Percentiles rank a stretch among this genome's conserved stretches.
phyloP scores from a whole-genome alignment of 176 grass and related monocot genomes.

The Neostapfia colusana region DNA sequence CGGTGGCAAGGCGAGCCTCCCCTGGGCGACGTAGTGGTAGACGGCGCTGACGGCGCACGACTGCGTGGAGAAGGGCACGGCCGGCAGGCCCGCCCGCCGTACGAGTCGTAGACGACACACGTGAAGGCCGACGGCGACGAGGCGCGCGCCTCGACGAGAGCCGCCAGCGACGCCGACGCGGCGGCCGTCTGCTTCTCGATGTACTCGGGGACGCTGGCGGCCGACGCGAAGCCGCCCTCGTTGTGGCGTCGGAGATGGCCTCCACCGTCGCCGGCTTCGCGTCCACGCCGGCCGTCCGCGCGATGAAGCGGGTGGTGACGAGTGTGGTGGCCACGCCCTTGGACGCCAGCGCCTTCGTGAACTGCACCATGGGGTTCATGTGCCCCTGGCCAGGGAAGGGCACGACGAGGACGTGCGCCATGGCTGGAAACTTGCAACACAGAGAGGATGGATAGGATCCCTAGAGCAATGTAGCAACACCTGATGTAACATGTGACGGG shows the following conservation, averaged over 20 bases:
- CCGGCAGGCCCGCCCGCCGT: background rate
- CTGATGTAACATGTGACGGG: too few species aligned
- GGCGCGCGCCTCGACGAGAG: constrained; percentile 38
- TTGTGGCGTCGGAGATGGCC: constrained; percentile 69
- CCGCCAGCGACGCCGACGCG: constrained; percentile 36
- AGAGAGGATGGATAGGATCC: too few species aligned
- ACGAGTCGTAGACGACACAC: constrained; percentile 60
- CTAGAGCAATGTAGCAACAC: too few species aligned
- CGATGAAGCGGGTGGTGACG: too few species aligned
- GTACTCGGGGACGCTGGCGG: constrained; percentile 41
- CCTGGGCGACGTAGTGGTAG: too few species aligned
- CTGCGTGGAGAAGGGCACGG: constrained; percentile 52
- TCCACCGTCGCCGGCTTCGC: constrained; percentile 36
- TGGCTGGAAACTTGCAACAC: too few species aligned
- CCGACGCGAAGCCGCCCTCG: constrained; percentile 47
- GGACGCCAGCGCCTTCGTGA: too few species aligned
- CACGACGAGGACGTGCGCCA: too few species aligned
- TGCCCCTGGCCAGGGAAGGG: too few species aligned
- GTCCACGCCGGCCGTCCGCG: constrained; percentile 18
- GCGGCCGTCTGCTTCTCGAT: constrained; percentile 15
- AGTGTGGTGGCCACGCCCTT: too few species aligned
- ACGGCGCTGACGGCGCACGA: too few species aligned
- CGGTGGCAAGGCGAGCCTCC: constrained; percentile 33
- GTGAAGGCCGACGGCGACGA: constrained; percentile 33
- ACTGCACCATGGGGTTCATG: too few species aligned